Evolutionary conservation across 306 rosid genomes (phyloP).

Genomic region (Albizia julibrissin): DNA sequence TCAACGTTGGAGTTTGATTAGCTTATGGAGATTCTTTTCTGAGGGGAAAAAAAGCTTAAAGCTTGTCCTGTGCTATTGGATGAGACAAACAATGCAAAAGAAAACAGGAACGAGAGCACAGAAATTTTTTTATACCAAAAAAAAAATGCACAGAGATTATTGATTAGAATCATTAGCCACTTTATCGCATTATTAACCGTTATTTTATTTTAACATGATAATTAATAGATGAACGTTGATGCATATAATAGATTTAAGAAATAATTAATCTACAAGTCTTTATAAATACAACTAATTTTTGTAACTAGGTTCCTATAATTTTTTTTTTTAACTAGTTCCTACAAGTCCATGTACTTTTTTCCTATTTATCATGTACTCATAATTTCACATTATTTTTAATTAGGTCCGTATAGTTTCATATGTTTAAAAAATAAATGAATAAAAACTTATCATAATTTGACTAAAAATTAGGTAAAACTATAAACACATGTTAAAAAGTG

Average conservation of each 20-base stretch:
- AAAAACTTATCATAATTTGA: too few species aligned
- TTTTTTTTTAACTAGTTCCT: too few species aligned
- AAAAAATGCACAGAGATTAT: not conserved
- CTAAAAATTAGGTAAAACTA: too few species aligned
- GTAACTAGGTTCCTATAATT: too few species aligned
- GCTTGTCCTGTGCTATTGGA: conserved; percentile 25
- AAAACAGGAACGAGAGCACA: not conserved
- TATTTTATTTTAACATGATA: not conserved
- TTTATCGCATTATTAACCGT: not conserved
- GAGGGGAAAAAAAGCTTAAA: not conserved
- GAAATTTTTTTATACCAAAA: not conserved
- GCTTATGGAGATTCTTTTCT: conserved; percentile 32
- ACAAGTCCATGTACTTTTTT: too few species aligned
- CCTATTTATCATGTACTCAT: not conserved
- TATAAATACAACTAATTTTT: too few species aligned
- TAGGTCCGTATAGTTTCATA: not conserved
- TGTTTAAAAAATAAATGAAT: too few species aligned
- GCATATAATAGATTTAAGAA: not conserved
- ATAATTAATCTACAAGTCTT: too few species aligned
- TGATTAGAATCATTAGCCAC: conserved; percentile 33
- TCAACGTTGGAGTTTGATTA: conserved; percentile 18
- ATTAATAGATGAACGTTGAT: not conserved
- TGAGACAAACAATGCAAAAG: not conserved
- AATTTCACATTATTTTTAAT: not conserved
- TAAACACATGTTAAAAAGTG: too few species aligned